Evolutionary conservation across 2,329 filamentous ascomycete genomes (phyloP), one percentile per base, ranked within the genome.

Genomic region (Metarhizium sp.): DNA sequence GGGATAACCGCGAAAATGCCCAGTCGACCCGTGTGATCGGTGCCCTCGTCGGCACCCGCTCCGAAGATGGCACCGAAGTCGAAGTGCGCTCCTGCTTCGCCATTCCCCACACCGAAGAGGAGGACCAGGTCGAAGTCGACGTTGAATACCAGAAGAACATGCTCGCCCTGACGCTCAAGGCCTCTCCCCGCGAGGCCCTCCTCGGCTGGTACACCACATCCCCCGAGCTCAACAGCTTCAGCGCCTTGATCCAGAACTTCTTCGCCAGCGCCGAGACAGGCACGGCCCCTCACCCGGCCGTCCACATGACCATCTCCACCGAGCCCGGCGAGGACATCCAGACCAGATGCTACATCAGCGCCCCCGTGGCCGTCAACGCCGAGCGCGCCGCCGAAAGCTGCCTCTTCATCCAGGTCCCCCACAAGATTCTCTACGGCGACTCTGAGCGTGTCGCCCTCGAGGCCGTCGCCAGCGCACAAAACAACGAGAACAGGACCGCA

Each of bases 131-230:
- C 67, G 94, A 99, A 75, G 94, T 99, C 61, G 94, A 99, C 71
- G 95, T 99, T 81, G 94, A 99, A 75, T 99, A 97, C 76, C 94
- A 99, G 78, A 97, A 97, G 83, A 92, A 92, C 74, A 99, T 99
- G 94, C 86, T 97, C 57, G 87, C 89, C 58, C 79, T 99, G 65
- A 92, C 96, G 71, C 85, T 97, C 64, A 92, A 92, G 76, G 92
- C 92, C 56, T 88, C 91, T 73, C 94, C 94, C 52, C 90, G 91
- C 74, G 94, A 99, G 75, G 85, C 91, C 54, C 83, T 99, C 57
- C 87, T 99, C 59, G 94, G 94, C 68, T 99, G 94, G 94, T 99
- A 99, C 77, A 95, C 94, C 60, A 99, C 94, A 51, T 92, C 88
- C 68, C 87, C 90, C 72, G 92, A 97, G 75, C 84, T 99, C 69